Conservation (phyloP, 306 rosid species). For the Sphenostylis stenocarpa region DNA sequence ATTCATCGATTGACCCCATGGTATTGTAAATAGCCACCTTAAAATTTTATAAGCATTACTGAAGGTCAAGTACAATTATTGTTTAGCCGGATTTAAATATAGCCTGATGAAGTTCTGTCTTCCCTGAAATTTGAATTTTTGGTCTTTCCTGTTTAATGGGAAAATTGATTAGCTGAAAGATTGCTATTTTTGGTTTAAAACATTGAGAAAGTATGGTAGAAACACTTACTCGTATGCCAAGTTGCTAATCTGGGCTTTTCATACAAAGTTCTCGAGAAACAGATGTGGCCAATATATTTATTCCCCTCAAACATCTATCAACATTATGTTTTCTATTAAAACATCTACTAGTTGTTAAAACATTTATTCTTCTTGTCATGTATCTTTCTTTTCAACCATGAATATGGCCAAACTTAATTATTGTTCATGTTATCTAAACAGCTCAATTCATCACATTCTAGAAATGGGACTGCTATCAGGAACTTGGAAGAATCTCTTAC, state of each 20-base stretch:
- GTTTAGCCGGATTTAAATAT: constrained; percentile 21
- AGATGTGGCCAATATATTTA: constrained; percentile 8
- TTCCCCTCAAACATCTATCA: constrained; percentile 3
- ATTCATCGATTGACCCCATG: constrained; percentile 18
- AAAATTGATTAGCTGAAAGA: constrained; percentile 11
- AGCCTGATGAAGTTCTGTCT: not conserved
- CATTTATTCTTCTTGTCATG: constrained; percentile 12
- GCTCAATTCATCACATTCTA: constrained; percentile 82
- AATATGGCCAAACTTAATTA: too few species aligned
- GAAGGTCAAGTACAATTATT: constrained; percentile 6
- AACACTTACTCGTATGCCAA: constrained; percentile 1
- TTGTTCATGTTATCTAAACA: constrained; percentile 43
- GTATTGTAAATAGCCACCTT: constrained; percentile 14
- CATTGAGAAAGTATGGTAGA: not conserved
- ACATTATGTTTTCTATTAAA: constrained; percentile 4
- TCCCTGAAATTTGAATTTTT: not conserved
- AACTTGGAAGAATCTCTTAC: constrained; percentile 75
- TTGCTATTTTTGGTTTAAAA: not conserved
- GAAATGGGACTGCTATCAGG: constrained; percentile 73
- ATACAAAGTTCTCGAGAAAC: constrained; percentile 14
- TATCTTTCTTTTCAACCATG: too few species aligned
- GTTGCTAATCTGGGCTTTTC: constrained; percentile 15
- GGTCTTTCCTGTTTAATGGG: not conserved
- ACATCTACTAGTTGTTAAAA: not conserved
- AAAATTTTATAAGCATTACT: constrained; percentile 17